phyloP scores from a whole-genome alignment of 169 alveolate species.

The Theileria equi region DNA sequence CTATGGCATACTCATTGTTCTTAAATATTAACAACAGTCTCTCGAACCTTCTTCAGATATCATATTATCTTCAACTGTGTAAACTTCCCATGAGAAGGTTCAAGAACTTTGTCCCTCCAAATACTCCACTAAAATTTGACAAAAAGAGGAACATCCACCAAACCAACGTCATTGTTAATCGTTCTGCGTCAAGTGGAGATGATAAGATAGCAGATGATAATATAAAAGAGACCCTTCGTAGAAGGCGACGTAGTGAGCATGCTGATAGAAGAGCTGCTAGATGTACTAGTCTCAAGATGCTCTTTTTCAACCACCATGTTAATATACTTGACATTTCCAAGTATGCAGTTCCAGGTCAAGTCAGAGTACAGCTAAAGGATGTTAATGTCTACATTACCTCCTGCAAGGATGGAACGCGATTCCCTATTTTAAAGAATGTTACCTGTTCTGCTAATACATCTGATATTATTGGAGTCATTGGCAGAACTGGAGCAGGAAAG shows the following conservation, averaged over 20 bases:
- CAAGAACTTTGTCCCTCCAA: background rate
- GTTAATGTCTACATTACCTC: constrained; percentile 6
- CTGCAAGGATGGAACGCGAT: background rate
- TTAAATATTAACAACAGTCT: background rate
- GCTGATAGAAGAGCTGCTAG: too few relatives aligned
- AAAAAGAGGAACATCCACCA: background rate
- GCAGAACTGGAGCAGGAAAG: constrained; percentile 65
- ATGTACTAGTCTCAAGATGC: background rate
- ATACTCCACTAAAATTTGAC: background rate
- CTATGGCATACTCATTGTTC: background rate
- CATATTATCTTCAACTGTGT: background rate
- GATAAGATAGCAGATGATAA: too few relatives aligned
- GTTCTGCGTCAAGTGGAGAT: too few relatives aligned
- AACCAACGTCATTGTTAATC: constrained; percentile 14
- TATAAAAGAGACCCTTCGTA: too few relatives aligned
- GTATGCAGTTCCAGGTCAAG: background rate
- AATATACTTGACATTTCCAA: background rate
- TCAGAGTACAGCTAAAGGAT: constrained; percentile 4
- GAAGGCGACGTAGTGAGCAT: too few relatives aligned
- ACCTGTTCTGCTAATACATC: constrained; percentile 26
- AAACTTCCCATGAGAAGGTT: background rate
- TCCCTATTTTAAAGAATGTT: constrained; percentile 10
- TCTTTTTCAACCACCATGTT: background rate
- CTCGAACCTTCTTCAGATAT: background rate
- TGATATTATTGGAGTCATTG: constrained; percentile 52